A percentile compares a stretch with the other conserved stretches of the same genome.
Conservation (phyloP, 768 basidiomycete genomes). For the Psilocybe cyanescens region DNA sequence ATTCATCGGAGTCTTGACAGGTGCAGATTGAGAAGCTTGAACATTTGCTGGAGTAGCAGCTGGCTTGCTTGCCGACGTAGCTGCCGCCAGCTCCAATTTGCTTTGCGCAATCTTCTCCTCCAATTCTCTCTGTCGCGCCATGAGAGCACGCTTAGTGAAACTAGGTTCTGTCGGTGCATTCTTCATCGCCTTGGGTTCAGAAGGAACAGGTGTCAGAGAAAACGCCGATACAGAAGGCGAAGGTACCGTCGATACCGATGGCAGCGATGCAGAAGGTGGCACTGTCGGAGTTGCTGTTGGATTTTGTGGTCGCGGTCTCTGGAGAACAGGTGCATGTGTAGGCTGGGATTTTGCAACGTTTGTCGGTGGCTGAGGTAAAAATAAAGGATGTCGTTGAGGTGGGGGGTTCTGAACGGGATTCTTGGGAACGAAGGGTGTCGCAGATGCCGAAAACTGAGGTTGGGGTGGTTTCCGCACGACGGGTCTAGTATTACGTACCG, state of each 20-base stretch:
- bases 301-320: neutral
- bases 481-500: neutral
- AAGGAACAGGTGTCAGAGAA: conserved; percentile 25
- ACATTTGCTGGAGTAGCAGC: neutral
- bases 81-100: conserved; percentile 37
- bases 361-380: conserved; percentile 3
- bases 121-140: conserved; percentile 47
- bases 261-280: neutral
- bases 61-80: conserved; percentile 2
- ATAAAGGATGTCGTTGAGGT: conserved; percentile 9
- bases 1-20: conserved; percentile 17
- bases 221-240: neutral
- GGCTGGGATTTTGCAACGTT: neutral
- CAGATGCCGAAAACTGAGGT: neutral
- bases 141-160: conserved; percentile 38
- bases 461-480: neutral
- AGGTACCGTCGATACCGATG: neutral
- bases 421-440: conserved; percentile 5
- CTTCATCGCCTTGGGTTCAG: conserved; percentile 43
- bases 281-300: neutral
- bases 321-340: neutral
- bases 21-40: conserved; percentile 1
- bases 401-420: neutral
- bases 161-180: conserved; percentile 41
- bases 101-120: conserved; percentile 44